A percentile compares a stretch with the other conserved stretches of the same genome.
Conservation (phyloP, 148 eudicot genomes). For the Cornus suecica region DNA sequence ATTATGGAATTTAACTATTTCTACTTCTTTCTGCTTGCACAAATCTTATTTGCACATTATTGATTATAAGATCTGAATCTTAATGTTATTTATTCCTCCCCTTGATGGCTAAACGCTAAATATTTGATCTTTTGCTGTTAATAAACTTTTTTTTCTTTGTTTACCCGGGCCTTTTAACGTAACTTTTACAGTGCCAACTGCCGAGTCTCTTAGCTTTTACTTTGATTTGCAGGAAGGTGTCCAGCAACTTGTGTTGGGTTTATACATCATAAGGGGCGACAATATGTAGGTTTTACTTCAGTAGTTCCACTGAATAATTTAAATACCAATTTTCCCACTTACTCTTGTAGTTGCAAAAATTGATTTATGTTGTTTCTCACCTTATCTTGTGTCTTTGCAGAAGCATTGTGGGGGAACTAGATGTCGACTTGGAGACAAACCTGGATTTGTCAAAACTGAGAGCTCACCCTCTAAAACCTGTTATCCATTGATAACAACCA, state of each 20-base stretch:
- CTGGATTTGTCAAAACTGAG: constrained; percentile 65
- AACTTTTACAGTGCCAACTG: background rate
- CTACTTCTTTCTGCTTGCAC: background rate
- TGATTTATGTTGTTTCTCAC: background rate
- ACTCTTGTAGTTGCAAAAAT: background rate
- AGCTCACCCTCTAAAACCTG: constrained; percentile 83
- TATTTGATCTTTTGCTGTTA: background rate
- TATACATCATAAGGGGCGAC: constrained; percentile 95
- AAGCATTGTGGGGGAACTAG: constrained; percentile 87
- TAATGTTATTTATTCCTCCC: too few species aligned
- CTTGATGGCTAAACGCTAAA: background rate
- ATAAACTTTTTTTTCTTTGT: background rate
- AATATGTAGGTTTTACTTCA: constrained; percentile 62
- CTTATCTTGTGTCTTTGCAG: constrained; percentile 32
- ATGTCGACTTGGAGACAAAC: constrained; percentile 78
- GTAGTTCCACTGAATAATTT: background rate
- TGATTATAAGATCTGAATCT: background rate
- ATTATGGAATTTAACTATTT: background rate
- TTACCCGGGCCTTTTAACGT: background rate
- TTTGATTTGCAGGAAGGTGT: constrained; percentile 77
- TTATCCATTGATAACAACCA: constrained; percentile 53
- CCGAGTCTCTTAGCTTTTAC: constrained; percentile 3
- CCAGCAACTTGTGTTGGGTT: constrained; percentile 86
- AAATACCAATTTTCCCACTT: background rate
- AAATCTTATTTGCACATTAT: background rate